Conservation (phyloP, 2,329 filamentous ascomycete species). For the Coniochaeta prunicola region DNA sequence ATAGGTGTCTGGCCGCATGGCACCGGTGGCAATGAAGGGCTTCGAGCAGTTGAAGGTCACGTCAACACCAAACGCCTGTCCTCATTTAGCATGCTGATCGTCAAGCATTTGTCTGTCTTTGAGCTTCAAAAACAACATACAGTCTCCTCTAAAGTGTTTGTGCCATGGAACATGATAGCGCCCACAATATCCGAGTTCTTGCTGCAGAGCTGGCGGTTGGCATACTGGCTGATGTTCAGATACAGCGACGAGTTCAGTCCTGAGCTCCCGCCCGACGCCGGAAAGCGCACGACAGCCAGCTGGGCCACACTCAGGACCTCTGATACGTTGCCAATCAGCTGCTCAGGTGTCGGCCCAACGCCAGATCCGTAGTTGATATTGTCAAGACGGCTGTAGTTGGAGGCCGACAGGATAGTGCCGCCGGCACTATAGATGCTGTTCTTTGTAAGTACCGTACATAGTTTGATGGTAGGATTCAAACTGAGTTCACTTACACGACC, state of each 20-base stretch:
- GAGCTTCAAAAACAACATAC: no score
- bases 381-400: constrained; percentile 24
- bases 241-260: constrained; percentile 23
- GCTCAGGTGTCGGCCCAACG: constrained; percentile 13
- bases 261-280: constrained; percentile 18
- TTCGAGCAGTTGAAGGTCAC: constrained; percentile 43
- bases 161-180: constrained; percentile 34
- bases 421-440: constrained; percentile 15
- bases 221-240: constrained; percentile 23
- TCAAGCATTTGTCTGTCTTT: no score
- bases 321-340: constrained; percentile 21
- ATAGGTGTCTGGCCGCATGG: constrained; percentile 48
- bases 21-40: constrained; percentile 43
- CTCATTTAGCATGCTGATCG: neutral
- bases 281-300: constrained; percentile 19
- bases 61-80: constrained; percentile 41
- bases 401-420: constrained; percentile 25
- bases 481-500: constrained; percentile 1
- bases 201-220: constrained; percentile 21
- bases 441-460: neutral
- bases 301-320: constrained; percentile 24
- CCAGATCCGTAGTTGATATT: constrained; percentile 23
- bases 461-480: no score
- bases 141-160: constrained; percentile 50
- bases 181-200: constrained; percentile 20